A percentile compares a stretch with the other conserved stretches of the same genome.
Evolutionary conservation across 768 basidiomycete genomes (phyloP).

Genomic region (Lentinula raphanica): DNA sequence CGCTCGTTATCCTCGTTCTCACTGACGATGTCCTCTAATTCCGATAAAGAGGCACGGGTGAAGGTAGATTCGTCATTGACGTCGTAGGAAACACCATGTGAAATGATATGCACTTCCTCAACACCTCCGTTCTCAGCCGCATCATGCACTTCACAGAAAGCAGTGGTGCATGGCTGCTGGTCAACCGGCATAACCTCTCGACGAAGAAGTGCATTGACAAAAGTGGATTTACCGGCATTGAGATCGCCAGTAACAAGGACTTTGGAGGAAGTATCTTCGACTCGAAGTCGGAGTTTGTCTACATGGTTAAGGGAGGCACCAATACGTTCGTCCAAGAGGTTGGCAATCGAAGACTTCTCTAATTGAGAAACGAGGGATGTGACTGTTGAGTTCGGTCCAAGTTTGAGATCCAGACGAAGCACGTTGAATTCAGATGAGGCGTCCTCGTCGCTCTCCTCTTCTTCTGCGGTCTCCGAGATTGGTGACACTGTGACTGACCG

Average conservation of each 20-base stretch:
- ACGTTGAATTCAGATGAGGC: slow-evolving; percentile 72
- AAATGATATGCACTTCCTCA: slow-evolving; percentile 84
- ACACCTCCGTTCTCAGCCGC: slow-evolving; percentile 72
- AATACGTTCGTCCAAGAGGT: slow-evolving; percentile 84
- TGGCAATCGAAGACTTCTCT: slow-evolving; percentile 89
- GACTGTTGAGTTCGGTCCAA: slow-evolving; percentile 66
- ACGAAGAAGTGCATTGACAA: slow-evolving; percentile 91
- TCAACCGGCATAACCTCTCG: slow-evolving; percentile 94
- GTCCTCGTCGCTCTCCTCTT: slow-evolving; percentile 26
- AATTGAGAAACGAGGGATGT: slow-evolving; percentile 82
- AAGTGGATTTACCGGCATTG: slow-evolving; percentile 97
- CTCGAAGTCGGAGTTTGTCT: slow-evolving; percentile 76
- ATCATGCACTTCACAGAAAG: slow-evolving; percentile 95
- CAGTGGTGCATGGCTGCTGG: slow-evolving; percentile 95
- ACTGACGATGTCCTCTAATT: slow-evolving; percentile 76
- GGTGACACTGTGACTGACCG: slow-evolving; percentile 58
- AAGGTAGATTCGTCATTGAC: slow-evolving; percentile 72
- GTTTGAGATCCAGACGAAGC: slow-evolving; percentile 87
- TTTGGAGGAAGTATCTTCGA: slow-evolving; percentile 89
- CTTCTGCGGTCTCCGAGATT: slow-evolving; percentile 42
- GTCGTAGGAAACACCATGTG: slow-evolving; percentile 63
- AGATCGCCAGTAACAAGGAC: slow-evolving; percentile 97
- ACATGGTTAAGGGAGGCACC: slow-evolving; percentile 70
- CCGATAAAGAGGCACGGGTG: slow-evolving; percentile 55
- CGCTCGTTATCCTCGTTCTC: slow-evolving; percentile 69